These are phyloP conservation scores for Talaromyces sp. DNA, from an alignment of 2,329 filamentous ascomycete genomes.

Conservation along the genomic window DNA sequence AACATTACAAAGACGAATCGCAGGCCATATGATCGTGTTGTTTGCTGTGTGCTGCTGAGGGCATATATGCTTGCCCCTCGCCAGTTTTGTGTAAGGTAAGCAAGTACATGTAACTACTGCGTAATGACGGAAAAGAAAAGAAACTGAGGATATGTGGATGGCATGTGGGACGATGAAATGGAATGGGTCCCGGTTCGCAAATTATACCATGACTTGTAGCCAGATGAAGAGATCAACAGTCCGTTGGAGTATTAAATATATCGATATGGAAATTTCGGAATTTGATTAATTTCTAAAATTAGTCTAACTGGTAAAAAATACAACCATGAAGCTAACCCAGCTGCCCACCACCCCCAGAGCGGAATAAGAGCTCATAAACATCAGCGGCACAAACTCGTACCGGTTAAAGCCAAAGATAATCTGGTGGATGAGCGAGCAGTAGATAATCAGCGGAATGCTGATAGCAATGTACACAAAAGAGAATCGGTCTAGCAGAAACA, in stretches of 20 bases:
- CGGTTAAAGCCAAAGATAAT: slow-evolving; percentile 69
- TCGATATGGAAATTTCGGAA: background rate
- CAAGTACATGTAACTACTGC: background rate
- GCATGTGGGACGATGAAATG: background rate
- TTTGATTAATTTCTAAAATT: slow-evolving; percentile 4
- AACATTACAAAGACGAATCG: slow-evolving; percentile 12
- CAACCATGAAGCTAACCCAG: slow-evolving; percentile 90
- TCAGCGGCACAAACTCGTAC: slow-evolving; percentile 87
- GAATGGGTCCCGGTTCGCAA: background rate
- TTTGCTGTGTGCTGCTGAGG: slow-evolving; percentile 16
- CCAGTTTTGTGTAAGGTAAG: background rate
- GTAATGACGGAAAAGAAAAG: background rate
- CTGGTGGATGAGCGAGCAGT: slow-evolving; percentile 79
- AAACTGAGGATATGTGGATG: background rate
- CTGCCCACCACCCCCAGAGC: slow-evolving; percentile 93
- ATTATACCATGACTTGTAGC: background rate
- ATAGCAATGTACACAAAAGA: slow-evolving; percentile 84
- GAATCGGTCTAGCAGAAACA: slow-evolving; percentile 89
- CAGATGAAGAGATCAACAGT: background rate
- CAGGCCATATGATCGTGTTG: slow-evolving; percentile 18
- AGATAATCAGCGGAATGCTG: slow-evolving; percentile 82
- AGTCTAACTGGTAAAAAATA: slow-evolving; percentile 65
- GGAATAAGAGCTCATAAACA: slow-evolving; percentile 95
- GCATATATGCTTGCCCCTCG: slow-evolving; percentile 16
- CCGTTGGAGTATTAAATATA: background rate